Conservation (phyloP, 257 asterid genomes). For the Perilla frutescens region DNA sequence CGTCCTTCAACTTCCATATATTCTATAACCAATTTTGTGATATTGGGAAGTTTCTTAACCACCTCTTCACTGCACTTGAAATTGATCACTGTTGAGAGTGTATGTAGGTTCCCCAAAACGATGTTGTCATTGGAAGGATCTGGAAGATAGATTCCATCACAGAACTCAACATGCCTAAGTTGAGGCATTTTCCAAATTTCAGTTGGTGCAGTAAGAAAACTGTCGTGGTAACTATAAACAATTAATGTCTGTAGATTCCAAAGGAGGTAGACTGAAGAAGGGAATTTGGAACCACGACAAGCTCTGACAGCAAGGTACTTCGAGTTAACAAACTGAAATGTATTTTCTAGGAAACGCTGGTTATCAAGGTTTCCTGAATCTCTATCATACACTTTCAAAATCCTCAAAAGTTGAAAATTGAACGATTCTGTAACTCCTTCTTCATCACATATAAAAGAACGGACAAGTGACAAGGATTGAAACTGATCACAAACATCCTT, state of each 20-base stretch:
- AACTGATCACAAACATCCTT: not conserved
- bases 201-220: not conserved
- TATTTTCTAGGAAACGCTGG: not conserved
- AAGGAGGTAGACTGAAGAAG: not conserved
- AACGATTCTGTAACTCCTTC: no score
- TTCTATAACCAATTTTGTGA: not conserved
- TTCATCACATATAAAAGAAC: not conserved
- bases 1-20: no score
- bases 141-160: not conserved
- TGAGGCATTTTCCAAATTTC: slow-evolving; percentile 21
- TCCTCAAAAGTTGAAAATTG: slow-evolving; percentile 3
- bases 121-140: not conserved
- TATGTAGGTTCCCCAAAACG: not conserved
- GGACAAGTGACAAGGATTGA: not conserved
- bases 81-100: not conserved
- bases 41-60: slow-evolving; percentile 1
- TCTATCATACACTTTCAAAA: not conserved
- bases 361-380: no score
- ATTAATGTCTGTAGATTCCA: slow-evolving; percentile 21
- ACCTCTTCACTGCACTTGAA: not conserved
- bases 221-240: not conserved
- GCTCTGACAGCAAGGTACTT: not conserved
- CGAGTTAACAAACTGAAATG: slow-evolving; percentile 8
- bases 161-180: not conserved
- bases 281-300: not conserved